Conservation (phyloP, 2,329 filamentous ascomycete genomes). For the Didymella exigua region DNA sequence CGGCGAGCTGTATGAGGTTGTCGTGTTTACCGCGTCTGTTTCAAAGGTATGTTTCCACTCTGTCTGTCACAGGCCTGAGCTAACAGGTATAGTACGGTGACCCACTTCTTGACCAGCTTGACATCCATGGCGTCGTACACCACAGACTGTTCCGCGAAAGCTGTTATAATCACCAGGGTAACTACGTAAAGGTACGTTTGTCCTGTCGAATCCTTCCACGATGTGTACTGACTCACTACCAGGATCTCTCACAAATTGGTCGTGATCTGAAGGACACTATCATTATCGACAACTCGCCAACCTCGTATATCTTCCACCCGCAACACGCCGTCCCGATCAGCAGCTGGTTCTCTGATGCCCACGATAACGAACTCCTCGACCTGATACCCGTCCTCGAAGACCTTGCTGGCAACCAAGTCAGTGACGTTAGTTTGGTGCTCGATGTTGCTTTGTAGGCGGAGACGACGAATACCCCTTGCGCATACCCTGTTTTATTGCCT, state of each 20-base stretch:
- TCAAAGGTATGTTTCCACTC: slow-evolving; percentile 72
- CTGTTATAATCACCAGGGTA: slow-evolving; percentile 99
- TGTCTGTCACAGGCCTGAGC: not conserved
- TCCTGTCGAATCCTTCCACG: not conserved
- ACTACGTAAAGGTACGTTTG: slow-evolving; percentile 81
- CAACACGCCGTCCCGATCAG: slow-evolving; percentile 99
- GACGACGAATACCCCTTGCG: slow-evolving; percentile 32
- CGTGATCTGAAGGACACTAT: slow-evolving; percentile 96
- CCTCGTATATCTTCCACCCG: slow-evolving; percentile 98
- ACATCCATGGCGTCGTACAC: slow-evolving; percentile 96
- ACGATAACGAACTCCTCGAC: slow-evolving; percentile 97
- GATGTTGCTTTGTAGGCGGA: slow-evolving; percentile 73
- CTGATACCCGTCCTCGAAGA: slow-evolving; percentile 98
- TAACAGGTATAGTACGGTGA: slow-evolving; percentile 77
- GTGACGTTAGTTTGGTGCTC: slow-evolving; percentile 95
- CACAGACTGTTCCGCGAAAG: slow-evolving; percentile 96
- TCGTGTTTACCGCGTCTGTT: slow-evolving; percentile 97
- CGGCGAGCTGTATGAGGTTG: slow-evolving; percentile 96
- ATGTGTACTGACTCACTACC: slow-evolving; percentile 11
- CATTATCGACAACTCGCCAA: slow-evolving; percentile 99
- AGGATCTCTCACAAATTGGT: slow-evolving; percentile 94
- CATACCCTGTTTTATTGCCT: slow-evolving; percentile 32
- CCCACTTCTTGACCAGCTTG: slow-evolving; percentile 91
- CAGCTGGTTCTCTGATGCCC: slow-evolving; percentile 99
- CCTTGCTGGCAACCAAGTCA: slow-evolving; percentile 83